Percentiles rank a stretch among this genome's conserved stretches.
phyloP scores from a whole-genome alignment of 2,329 filamentous ascomycete species.

The Ampelomyces quisqualis region DNA sequence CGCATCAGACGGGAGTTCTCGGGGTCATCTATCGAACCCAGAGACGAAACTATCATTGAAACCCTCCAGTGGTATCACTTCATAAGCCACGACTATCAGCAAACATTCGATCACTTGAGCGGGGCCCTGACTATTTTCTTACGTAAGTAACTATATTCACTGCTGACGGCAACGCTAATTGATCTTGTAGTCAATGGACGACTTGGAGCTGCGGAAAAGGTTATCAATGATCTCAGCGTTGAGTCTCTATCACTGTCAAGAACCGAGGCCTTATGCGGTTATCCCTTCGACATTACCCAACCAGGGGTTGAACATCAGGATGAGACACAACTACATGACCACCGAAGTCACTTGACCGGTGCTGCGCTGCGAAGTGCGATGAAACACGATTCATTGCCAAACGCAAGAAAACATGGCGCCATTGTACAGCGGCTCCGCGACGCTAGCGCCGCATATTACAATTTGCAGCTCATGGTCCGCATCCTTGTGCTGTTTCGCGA shows the following conservation, averaged over 20 bases:
- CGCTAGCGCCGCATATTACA: slow-evolving; percentile 42
- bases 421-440: slow-evolving; percentile 26
- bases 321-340: slow-evolving; percentile 19
- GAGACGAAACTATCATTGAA: slow-evolving; percentile 72
- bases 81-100: slow-evolving; percentile 59
- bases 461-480: slow-evolving; percentile 47
- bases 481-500: slow-evolving; percentile 47
- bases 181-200: slow-evolving; percentile 45
- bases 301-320: slow-evolving; percentile 33
- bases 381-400: slow-evolving; percentile 22
- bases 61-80: slow-evolving; percentile 83
- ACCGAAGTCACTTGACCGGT: slow-evolving; percentile 22
- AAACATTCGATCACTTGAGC: slow-evolving; percentile 67
- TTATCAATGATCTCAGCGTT: slow-evolving; percentile 55
- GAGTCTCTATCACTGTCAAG: slow-evolving; percentile 48
- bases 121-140: slow-evolving; percentile 82
- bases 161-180: slow-evolving; percentile 16
- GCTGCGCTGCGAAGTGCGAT: slow-evolving; percentile 20
- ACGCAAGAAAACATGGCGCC: slow-evolving; percentile 20
- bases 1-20: slow-evolving; percentile 72
- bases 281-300: slow-evolving; percentile 37
- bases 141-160: slow-evolving; percentile 58
- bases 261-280: slow-evolving; percentile 46
- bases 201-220: slow-evolving; percentile 57
- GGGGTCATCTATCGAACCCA: slow-evolving; percentile 53